These are phyloP conservation scores for Pezizomycotina sp. DNA, from an alignment of 2,329 filamentous ascomycete species.

Conservation along the genomic window DNA sequence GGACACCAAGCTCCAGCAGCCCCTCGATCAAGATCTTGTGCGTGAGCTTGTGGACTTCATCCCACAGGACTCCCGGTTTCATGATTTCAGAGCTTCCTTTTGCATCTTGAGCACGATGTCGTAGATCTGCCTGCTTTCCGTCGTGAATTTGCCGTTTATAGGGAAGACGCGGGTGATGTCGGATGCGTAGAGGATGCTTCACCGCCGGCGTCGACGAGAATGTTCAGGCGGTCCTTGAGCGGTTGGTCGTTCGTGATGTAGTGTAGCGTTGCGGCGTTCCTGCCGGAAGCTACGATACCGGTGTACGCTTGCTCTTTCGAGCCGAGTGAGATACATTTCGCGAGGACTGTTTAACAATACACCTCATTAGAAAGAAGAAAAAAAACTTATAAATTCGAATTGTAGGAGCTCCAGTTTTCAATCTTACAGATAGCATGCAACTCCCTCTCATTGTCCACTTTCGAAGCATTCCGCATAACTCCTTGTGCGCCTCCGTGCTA, in stretches of 20 bases:
- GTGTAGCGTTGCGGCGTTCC: slow-evolving; percentile 69
- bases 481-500: slow-evolving; percentile 47
- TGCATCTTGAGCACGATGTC: slow-evolving; percentile 79
- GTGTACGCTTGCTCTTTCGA: slow-evolving; percentile 75
- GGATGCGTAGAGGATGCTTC: slow-evolving; percentile 56
- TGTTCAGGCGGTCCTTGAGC: slow-evolving; percentile 53
- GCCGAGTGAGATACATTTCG: slow-evolving; percentile 56
- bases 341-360: slow-evolving; percentile 36
- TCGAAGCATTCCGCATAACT: slow-evolving; percentile 14
- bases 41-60: slow-evolving; percentile 63
- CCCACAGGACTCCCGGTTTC: slow-evolving; percentile 60
- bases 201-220: slow-evolving; percentile 70
- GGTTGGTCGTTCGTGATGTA: slow-evolving; percentile 57
- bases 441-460: slow-evolving; percentile 41
- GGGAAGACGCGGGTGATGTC: slow-evolving; percentile 77
- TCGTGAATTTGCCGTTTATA: slow-evolving; percentile 52
- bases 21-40: slow-evolving; percentile 71
- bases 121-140: slow-evolving; percentile 59
- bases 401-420: background rate
- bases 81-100: slow-evolving; percentile 54
- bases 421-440: slow-evolving; percentile 50
- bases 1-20: slow-evolving; percentile 56
- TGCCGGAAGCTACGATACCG: slow-evolving; percentile 66
- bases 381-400: background rate
- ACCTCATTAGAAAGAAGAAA: slow-evolving; percentile 3